Base-by-base conservation (phyloP, 2,329 filamentous ascomycete genomes). In the Chaetomiaceae sp. region DNA sequence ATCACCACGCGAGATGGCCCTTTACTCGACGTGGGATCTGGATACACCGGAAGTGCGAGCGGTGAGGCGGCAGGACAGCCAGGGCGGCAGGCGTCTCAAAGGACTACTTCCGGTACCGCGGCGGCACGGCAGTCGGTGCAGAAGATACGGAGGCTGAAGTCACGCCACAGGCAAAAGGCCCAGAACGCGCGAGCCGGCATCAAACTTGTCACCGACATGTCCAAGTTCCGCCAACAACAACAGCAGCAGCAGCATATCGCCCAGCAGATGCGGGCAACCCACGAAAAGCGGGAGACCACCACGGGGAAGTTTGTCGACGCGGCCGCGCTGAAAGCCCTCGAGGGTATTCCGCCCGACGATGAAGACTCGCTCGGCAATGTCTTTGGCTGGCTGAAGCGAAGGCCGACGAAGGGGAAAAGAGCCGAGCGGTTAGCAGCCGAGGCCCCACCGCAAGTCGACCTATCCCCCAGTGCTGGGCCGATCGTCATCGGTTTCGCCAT, bases 401-500 rank as follows among this genome's bases (percentile, higher is more conserved):
- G 64, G 50, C 64, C 63, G 8, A 61, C 60, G 35, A 60, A 54
- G 37, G 49, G 49, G 19, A 62, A 61, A 46, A 57, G 62, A 9
- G 60, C 61, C 12, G 50, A 58, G 26, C 17, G 19, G 45, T 56
- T 38, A 30, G 45, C 45, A 24, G 48, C 48, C 50, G 59, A 50
- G 52, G 56, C 50, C 43, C 59, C 56, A 2, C 55, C 57, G 11
- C 35, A 58, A 27, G 55, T 59, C 10, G 78, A 80, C 50, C 69
- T 86, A 4, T 86, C 84, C 12, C 84, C 84, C 0, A 77, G 75
- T 48, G 80, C 84, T 56, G 73, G 79, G n/a, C 81, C 81, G 1
- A 88, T 88, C 49, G 74, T 84, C 34, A 88, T 88, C 53, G 84
- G 84, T 11, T 79, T 88, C 41, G 75, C 78, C 12, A 68, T 88